Conservation (phyloP, 495 filamentous ascomycete species). For the Lasiosphaeria ovina region DNA sequence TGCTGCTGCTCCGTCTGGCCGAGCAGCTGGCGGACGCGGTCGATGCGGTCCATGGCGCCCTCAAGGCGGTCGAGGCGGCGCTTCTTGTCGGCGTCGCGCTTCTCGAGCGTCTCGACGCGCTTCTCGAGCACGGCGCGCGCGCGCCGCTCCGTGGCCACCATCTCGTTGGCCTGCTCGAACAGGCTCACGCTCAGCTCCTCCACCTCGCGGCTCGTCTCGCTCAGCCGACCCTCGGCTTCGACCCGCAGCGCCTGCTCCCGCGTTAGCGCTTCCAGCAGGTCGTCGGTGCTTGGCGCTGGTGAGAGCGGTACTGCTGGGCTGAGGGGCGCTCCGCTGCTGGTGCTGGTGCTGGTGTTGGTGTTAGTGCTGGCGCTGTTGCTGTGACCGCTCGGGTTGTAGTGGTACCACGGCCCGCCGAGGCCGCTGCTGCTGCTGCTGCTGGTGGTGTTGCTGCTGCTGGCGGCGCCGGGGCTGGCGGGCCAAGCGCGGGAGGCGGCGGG, state of each 20-base stretch:
- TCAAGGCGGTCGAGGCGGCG: conserved; percentile 71
- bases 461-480: not conserved
- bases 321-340: not conserved
- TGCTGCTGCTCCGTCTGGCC: conserved; percentile 14
- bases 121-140: conserved; percentile 78
- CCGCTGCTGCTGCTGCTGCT: conserved; percentile 16
- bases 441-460: conserved; percentile 1
- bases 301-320: conserved; percentile 8
- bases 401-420: not conserved
- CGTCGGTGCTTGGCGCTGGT: conserved; percentile 39
- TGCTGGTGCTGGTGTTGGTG: conserved; percentile 10
- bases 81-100: conserved; percentile 68
- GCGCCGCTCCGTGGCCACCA: conserved; percentile 88
- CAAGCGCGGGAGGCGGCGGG: not conserved
- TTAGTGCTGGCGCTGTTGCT: conserved; percentile 10
- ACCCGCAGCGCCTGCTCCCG: conserved; percentile 70
- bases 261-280: conserved; percentile 66
- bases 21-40: conserved; percentile 64
- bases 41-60: conserved; percentile 74
- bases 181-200: conserved; percentile 85
- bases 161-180: conserved; percentile 94
- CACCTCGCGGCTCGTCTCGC: conserved; percentile 71
- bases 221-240: conserved; percentile 71
- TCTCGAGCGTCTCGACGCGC: conserved; percentile 65
- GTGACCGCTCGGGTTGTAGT: conserved; percentile 21